Percentiles rank a stretch among this genome's conserved stretches.
phyloP scores from a whole-genome alignment of 2,329 filamentous ascomycete genomes.

The Diplodia sapinea region DNA sequence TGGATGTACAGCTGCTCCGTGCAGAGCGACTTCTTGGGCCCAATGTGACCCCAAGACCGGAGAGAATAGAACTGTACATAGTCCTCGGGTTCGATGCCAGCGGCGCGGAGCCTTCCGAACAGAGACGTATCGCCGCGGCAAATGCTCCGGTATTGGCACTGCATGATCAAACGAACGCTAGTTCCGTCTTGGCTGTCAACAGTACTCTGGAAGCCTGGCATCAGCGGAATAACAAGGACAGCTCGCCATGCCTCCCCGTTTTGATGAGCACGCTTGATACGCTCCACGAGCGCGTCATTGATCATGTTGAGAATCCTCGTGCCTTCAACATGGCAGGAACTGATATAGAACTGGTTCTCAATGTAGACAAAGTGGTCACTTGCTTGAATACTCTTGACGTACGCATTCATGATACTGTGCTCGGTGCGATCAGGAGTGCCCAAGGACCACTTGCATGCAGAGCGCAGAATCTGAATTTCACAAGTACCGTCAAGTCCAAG shows the following conservation, averaged over 20 bases:
- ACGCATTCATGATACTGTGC: constrained; percentile 94
- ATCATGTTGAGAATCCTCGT: constrained; percentile 91
- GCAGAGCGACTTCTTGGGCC: constrained; percentile 78
- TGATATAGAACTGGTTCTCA: constrained; percentile 98
- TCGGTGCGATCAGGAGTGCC: constrained; percentile 84
- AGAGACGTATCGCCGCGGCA: constrained; percentile 91
- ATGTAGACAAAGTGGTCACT: constrained; percentile 98
- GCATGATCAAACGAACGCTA: constrained; percentile 93
- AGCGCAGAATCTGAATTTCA: constrained; percentile 93
- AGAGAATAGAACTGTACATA: constrained; percentile 96
- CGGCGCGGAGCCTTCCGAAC: constrained; percentile 79
- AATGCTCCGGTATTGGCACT: constrained; percentile 95
- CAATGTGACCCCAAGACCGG: constrained; percentile 90
- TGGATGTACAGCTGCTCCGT: constrained; percentile 99
- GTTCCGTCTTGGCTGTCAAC: constrained; percentile 93
- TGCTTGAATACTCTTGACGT: constrained; percentile 90
- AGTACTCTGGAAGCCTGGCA: constrained; percentile 98
- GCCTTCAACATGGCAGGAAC: constrained; percentile 85
- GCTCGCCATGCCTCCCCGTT: constrained; percentile 90
- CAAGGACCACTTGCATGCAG: constrained; percentile 88
- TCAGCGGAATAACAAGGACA: constrained; percentile 87
- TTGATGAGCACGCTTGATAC: constrained; percentile 81
- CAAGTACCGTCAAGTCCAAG: constrained; percentile 92
- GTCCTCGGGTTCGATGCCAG: constrained; percentile 88
- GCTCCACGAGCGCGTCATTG: constrained; percentile 90